Percentiles rank a stretch among this genome's conserved stretches.
These are phyloP conservation scores for Myxozyma udenii DNA, from an alignment of 805 yeast species.

Conservation along the genomic window DNA sequence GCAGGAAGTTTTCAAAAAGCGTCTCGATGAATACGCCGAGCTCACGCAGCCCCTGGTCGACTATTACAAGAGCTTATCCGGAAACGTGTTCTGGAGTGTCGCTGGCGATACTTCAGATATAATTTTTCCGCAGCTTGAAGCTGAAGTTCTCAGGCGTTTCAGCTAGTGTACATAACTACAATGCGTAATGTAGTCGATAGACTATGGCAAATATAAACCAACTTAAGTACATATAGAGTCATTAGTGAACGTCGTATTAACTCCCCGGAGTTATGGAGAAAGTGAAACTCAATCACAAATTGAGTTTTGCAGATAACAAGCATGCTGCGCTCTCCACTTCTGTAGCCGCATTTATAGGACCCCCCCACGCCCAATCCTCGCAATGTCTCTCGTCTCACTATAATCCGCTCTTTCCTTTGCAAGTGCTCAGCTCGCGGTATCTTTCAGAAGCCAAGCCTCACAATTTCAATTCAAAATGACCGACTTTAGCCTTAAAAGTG, in stretches of 20 bases:
- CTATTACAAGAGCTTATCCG: conserved; percentile 50
- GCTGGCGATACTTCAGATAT: conserved; percentile 80
- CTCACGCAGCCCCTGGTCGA: conserved; percentile 63
- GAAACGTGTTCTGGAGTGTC: conserved; percentile 51
- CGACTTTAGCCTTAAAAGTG: conserved; percentile 33
- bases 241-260: too few relatives aligned
- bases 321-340: too few relatives aligned
- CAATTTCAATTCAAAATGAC: conserved; percentile 9
- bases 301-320: too few relatives aligned
- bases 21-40: conserved; percentile 61
- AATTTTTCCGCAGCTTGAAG: conserved; percentile 67
- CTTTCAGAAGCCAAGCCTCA: not conserved
- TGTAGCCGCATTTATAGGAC: too few relatives aligned
- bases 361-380: too few relatives aligned
- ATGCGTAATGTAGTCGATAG: not conserved
- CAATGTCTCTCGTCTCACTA: too few relatives aligned
- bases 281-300: too few relatives aligned
- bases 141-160: conserved; percentile 41
- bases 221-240: too few relatives aligned
- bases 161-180: conserved; percentile 3
- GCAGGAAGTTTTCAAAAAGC: conserved; percentile 57
- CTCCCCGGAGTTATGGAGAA: too few relatives aligned
- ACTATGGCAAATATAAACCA: not conserved
- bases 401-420: too few relatives aligned
- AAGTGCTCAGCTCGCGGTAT: too few relatives aligned